A percentile compares a stretch with the other conserved stretches of the same genome.
phyloP scores from a whole-genome alignment of 1,139 yeast species.

The Suzukiozyma palmioleophila region DNA sequence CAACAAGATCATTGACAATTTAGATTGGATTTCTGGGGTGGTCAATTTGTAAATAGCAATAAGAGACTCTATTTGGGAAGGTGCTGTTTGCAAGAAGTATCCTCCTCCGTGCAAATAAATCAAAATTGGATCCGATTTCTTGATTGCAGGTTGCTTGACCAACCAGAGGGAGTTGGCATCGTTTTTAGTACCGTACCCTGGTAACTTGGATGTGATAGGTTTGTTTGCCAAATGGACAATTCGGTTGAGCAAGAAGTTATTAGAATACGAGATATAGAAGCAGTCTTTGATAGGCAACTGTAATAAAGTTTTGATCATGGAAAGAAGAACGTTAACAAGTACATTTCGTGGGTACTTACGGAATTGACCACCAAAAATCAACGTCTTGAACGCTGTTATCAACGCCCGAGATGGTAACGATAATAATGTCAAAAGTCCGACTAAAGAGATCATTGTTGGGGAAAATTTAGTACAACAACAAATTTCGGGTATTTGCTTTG shows the following conservation, averaged over 20 bases:
- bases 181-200: slow-evolving; percentile 31
- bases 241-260: neutral
- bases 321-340: neutral
- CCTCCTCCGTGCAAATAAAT: slow-evolving; percentile 45
- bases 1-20: slow-evolving; percentile 28
- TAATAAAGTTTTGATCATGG: neutral
- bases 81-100: slow-evolving; percentile 31
- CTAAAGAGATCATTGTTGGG: slow-evolving; percentile 1
- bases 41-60: slow-evolving; percentile 27
- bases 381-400: neutral
- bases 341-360: neutral
- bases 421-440: neutral
- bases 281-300: neutral
- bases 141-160: slow-evolving; percentile 24
- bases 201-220: slow-evolving; percentile 10
- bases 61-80: slow-evolving; percentile 29
- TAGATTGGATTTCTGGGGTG: slow-evolving; percentile 20
- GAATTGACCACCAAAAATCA: slow-evolving; percentile 1
- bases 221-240: neutral
- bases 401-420: neutral
- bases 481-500: too few relatives aligned
- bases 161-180: slow-evolving; percentile 37
- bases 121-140: slow-evolving; percentile 32
- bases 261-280: neutral
- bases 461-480: too few relatives aligned